phyloP scores from a whole-genome alignment of 2,329 filamentous ascomycete genomes.

The Harringtonia aguacate region DNA sequence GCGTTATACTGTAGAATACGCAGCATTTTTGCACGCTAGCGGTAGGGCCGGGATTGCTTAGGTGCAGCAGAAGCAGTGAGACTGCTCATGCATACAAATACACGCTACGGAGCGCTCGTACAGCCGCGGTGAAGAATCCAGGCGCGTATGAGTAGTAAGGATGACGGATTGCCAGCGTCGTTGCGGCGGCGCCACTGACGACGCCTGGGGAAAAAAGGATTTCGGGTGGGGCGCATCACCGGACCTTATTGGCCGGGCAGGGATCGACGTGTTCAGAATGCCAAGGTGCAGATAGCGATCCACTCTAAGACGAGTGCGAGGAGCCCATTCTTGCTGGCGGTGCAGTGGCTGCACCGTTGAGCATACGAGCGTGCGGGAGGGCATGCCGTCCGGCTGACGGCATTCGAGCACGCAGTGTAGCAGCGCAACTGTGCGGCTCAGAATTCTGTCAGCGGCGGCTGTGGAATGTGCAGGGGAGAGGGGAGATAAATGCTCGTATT shows the following conservation, averaged over 20 bases:
- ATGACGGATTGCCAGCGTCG: no score
- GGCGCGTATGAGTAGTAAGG: not conserved
- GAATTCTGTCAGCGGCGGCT: no score
- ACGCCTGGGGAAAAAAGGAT: conserved; percentile 3
- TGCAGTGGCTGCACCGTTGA: no score
- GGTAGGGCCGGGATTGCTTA: not conserved
- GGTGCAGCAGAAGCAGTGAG: not conserved
- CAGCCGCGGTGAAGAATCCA: conserved; percentile 1
- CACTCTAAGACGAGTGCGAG: not conserved
- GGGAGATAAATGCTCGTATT: no score
- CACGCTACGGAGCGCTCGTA: not conserved
- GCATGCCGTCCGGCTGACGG: no score
- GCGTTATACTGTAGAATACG: no score
- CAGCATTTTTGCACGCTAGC: not conserved
- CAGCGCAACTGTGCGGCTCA: no score
- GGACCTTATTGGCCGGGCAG: not conserved
- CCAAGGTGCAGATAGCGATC: not conserved
- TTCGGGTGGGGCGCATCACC: not conserved
- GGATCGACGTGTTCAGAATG: not conserved
- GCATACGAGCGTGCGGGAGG: no score
- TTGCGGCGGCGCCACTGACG: conserved; percentile 3
- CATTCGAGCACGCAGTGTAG: no score
- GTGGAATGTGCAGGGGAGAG: no score
- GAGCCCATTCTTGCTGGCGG: no score
- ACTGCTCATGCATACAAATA: no score